Conservation (phyloP, 805 yeast species). For the Pichia nanzhaoensis region DNA sequence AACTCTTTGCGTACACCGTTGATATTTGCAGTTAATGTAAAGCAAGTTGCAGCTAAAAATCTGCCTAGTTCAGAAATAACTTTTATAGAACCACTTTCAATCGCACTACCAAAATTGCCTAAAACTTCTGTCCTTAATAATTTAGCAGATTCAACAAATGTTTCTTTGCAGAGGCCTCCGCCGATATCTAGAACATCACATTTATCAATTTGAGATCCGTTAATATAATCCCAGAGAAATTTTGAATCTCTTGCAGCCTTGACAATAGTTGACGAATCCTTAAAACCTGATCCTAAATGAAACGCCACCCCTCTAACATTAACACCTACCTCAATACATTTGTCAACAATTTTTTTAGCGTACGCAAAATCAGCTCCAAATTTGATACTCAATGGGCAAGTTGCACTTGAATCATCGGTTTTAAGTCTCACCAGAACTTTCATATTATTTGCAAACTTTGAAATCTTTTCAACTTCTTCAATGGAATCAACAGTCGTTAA, state of each 20-base stretch:
- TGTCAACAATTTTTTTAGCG: slow-evolving; percentile 48
- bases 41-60: slow-evolving; percentile 76
- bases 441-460: slow-evolving; percentile 42
- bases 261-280: slow-evolving; percentile 56
- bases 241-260: slow-evolving; percentile 71
- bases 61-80: slow-evolving; percentile 95
- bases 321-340: slow-evolving; percentile 56
- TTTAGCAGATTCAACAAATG: slow-evolving; percentile 51
- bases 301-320: slow-evolving; percentile 81
- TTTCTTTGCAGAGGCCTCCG: slow-evolving; percentile 75
- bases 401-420: slow-evolving; percentile 85
- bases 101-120: slow-evolving; percentile 50
- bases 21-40: slow-evolving; percentile 76
- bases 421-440: slow-evolving; percentile 68
- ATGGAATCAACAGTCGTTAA: slow-evolving; percentile 86
- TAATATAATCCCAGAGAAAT: slow-evolving; percentile 55
- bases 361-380: slow-evolving; percentile 70
- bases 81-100: slow-evolving; percentile 26
- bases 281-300: slow-evolving; percentile 94
- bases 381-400: slow-evolving; percentile 80
- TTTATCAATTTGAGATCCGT: slow-evolving; percentile 34
- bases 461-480: slow-evolving; percentile 75
- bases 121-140: slow-evolving; percentile 48
- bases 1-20: slow-evolving; percentile 63
- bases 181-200: slow-evolving; percentile 70